Evolutionary conservation across 108 stramenopile species (phyloP).

Genomic region (Asterionellopsis glacialis): DNA sequence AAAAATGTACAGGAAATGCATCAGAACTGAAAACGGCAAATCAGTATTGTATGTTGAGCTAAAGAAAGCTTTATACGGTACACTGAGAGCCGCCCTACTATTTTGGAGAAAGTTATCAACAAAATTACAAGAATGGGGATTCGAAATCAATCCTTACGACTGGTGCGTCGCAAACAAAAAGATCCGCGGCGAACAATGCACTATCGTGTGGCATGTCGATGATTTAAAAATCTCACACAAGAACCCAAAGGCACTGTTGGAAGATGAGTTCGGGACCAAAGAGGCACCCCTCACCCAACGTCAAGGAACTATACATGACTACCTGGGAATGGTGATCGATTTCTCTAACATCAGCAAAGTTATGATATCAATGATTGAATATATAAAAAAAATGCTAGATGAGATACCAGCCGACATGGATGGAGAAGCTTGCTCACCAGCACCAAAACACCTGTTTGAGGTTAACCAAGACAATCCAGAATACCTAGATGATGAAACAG

Average conservation of each 20-base stretch:
- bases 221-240: conserved; percentile 33
- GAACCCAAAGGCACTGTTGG: conserved; percentile 4
- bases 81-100: conserved; percentile 12
- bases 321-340: conserved; percentile 36
- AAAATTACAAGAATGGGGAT: conserved; percentile 17
- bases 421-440: conserved; percentile 20
- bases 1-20: conserved; percentile 6
- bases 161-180: conserved; percentile 31
- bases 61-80: conserved; percentile 24
- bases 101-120: conserved; percentile 7
- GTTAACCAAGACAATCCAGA: conserved; percentile 14
- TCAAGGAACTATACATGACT: conserved; percentile 21
- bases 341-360: conserved; percentile 8
- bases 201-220: conserved; percentile 28
- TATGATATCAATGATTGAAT: conserved; percentile 13
- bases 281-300: conserved; percentile 7
- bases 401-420: conserved; percentile 17
- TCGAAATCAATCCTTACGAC: conserved; percentile 39
- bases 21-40: conserved; percentile 13
- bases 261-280: conserved; percentile 14
- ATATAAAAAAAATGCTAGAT: conserved; percentile 13
- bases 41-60: conserved; percentile 16
- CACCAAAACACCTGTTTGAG: conserved; percentile 30
- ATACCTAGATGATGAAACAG: background rate
- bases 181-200: conserved; percentile 14